Base-by-base conservation (phyloP, 1,284 basidiomycete genomes). In the Sutorius eximius region DNA sequence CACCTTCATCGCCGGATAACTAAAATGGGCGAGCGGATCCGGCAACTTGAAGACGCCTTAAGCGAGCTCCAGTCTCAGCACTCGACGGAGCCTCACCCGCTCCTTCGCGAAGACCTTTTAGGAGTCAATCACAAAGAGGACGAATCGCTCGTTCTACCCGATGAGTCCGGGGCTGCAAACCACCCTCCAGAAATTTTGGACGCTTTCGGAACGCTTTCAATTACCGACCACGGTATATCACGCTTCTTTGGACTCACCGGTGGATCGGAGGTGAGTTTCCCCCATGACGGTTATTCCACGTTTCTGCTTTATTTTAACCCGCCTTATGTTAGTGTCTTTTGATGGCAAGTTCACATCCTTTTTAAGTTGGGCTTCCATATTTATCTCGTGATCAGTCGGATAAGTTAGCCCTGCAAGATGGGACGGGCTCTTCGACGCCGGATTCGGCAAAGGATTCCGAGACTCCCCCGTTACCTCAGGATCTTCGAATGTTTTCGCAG, bases 1-100 rank as follows among this genome's bases (percentile, higher is more conserved):
- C 85, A 89, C 55, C 77, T 90, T 4, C 86, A 89, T 70, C 77
- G 77, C 36, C 81, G 82, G 53, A 85, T 88, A 57, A 70, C 81
- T 30, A 72, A 73, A 48, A 81, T 89, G 73, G 78, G 80, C 61
- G 75, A 79, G 11, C 80, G 87, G 13, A 83, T 89, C 54, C 78
- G 82, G 45, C 75, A 81, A 59, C 81, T 89, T 3, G 87, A 89
- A 69, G 84, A 85, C 46, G 87, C 85, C 0, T 75, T 89, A 3
- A 71, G 77, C 5, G 59, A 71, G 1, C 62, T 85, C 0, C 83
- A 87, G 38, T 70, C 77, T 6, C 70, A 77, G 53, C 73, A 77
- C 57, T 82, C 81, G 4, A 69, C 73, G 3, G 80, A 82, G 38
- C 76, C 79, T 5, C 87, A 90, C 63, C 85, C 85, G 0, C 77